Evolutionary conservation across 2,329 filamentous ascomycete genomes (phyloP), one percentile per base, ranked within the genome.

Genomic region (Trichophaea hybrida): DNA sequence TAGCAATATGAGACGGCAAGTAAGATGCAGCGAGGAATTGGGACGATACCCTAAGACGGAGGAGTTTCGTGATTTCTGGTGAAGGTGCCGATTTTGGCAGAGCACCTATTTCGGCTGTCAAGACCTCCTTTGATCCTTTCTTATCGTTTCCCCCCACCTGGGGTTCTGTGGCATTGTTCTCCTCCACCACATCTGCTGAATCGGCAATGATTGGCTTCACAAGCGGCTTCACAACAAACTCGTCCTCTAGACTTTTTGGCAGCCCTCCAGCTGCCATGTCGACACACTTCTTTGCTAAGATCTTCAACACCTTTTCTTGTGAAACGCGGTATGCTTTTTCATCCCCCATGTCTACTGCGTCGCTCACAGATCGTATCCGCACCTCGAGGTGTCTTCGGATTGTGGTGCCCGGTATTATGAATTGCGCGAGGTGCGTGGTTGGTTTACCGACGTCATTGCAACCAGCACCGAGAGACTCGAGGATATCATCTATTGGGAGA

Each of bases 271-370:
- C 72, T n/a, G 77, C 76, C 77, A 94, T 85, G 4, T 76, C 76
- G 62, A 77, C 76, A 4, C 89, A 88, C 71, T 96, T 97, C 15
- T 72, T 69, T 5, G 90, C 64, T 0, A 97, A 69, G 58, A 84
- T 77, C 1, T 72, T 69, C 5, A 85, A 69, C 0, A 96, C 77
- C 69, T 89, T 94, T 10, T 76, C 74, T 68, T 86, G 78, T 67
- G 78, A 93, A 31, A 94, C 74, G 10, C 88, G 81, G 72, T 86
- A 95, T 86, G 96, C 88, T 58, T 74, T 80, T 71, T 96, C 89
- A 71, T 96, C 89, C 61, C 87, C 86, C 0, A 86, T 86, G 37
- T 93, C 85, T 8, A 94, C 85, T 0, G 79, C 84, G 68, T 96
- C 89, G 72, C 90, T 94, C 4, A 93, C 77, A 1, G 75, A 77